Conservation (phyloP, 257 asterid species). For the Solanum pennellii region DNA sequence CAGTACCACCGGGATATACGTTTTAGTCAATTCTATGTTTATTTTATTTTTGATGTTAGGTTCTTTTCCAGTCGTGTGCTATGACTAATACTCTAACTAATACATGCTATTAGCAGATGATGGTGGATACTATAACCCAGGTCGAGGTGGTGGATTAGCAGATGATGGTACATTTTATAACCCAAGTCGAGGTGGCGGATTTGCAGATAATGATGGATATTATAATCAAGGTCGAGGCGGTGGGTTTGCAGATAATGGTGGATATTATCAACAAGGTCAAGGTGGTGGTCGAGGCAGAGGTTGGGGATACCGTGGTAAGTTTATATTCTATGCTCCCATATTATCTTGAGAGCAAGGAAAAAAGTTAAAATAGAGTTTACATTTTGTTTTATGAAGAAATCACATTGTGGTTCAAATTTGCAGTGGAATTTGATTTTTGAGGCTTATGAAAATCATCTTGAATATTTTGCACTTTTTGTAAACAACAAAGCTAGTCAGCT, state of each 20-base stretch:
- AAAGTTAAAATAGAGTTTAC: neutral
- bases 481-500: neutral
- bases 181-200: conserved; percentile 13
- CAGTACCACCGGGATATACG: neutral
- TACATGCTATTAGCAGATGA: neutral
- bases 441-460: neutral
- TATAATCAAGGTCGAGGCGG: neutral
- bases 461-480: neutral
- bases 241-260: neutral
- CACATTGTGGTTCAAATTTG: neutral
- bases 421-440: neutral
- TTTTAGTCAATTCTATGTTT: neutral
- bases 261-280: neutral
- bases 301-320: conserved; percentile 41
- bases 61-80: neutral
- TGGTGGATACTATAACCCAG: neutral
- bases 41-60: neutral
- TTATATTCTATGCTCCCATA: neutral
- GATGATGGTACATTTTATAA: conserved; percentile 2
- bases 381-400: neutral
- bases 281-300: conserved; percentile 38
- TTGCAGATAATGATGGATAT: conserved; percentile 8
- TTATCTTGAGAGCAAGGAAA: neutral
- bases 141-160: neutral
- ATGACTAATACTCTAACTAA: neutral